phyloP scores from a whole-genome alignment of 306 rosid genomes.

The Gastrolobium villosum region DNA sequence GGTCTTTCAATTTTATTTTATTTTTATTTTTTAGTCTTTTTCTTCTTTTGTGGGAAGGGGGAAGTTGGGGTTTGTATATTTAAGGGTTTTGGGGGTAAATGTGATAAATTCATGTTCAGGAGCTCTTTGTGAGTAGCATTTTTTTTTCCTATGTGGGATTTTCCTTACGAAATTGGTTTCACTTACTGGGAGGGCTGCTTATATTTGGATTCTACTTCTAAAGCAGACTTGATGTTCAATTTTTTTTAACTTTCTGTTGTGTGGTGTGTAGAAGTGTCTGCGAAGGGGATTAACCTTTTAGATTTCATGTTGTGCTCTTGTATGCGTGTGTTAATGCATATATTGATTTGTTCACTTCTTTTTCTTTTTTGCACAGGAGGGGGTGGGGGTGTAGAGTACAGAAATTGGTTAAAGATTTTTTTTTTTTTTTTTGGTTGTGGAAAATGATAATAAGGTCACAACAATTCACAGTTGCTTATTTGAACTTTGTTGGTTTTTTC shows the following conservation, averaged over 20 bases:
- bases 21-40: conserved; percentile 12
- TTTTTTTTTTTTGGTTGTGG: not conserved
- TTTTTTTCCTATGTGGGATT: conserved; percentile 21
- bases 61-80: not conserved
- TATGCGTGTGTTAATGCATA: not conserved
- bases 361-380: not conserved
- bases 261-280: conserved; percentile 24
- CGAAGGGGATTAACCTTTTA: not conserved
- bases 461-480: not conserved
- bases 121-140: conserved; percentile 42
- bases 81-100: conserved; percentile 19
- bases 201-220: conserved; percentile 26
- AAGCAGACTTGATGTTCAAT: not conserved
- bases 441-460: conserved; percentile 3
- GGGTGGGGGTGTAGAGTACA: not conserved
- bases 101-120: conserved; percentile 30
- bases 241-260: conserved; percentile 26
- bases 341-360: not conserved
- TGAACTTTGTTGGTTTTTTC: conserved; percentile 38
- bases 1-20: not conserved
- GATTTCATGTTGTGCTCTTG: conserved; percentile 2
- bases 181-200: conserved; percentile 15
- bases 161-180: not conserved
- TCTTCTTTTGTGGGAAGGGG: conserved; percentile 36
- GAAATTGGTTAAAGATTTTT: not conserved